Evolutionary conservation across 2,329 filamentous ascomycete species (phyloP).

Genomic region (Aquanectria penicillioides): DNA sequence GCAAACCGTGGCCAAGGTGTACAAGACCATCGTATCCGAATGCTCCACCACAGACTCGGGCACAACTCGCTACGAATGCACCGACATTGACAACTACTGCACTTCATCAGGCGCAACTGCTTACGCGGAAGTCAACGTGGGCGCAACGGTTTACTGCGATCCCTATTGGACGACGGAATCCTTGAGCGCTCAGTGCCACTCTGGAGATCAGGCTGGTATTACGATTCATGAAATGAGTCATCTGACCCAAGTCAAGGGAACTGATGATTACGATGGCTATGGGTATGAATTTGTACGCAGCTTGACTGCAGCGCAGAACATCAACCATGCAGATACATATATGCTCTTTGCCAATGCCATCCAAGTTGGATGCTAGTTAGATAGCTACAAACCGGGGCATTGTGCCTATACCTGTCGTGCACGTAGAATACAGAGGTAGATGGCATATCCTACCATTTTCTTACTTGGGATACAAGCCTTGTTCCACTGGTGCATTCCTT

Average conservation of each 20-base stretch:
- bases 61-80: conserved; percentile 64
- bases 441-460: background rate
- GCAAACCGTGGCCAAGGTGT: conserved; percentile 46
- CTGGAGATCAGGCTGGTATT: conserved; percentile 71
- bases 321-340: conserved; percentile 72
- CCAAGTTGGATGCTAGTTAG: conserved; percentile 23
- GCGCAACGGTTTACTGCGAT: conserved; percentile 68
- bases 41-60: conserved; percentile 38
- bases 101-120: conserved; percentile 57
- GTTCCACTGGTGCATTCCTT: background rate
- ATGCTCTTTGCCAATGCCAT: conserved; percentile 52
- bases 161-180: conserved; percentile 66
- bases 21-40: conserved; percentile 57
- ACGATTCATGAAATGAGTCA: conserved; percentile 73
- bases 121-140: conserved; percentile 65
- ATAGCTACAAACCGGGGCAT: too few relatives aligned
- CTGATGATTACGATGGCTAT: conserved; percentile 68
- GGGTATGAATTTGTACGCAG: conserved; percentile 58
- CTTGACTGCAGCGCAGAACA: conserved; percentile 57
- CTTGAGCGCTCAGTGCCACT: conserved; percentile 63
- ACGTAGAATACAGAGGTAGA: too few relatives aligned
- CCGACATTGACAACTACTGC: conserved; percentile 64
- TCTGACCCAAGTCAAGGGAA: conserved; percentile 62
- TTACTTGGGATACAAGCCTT: background rate
- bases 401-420: too few relatives aligned